Evolutionary conservation across 352 stramenopile species (phyloP).

Genomic region (Phytophthora crassamura): DNA sequence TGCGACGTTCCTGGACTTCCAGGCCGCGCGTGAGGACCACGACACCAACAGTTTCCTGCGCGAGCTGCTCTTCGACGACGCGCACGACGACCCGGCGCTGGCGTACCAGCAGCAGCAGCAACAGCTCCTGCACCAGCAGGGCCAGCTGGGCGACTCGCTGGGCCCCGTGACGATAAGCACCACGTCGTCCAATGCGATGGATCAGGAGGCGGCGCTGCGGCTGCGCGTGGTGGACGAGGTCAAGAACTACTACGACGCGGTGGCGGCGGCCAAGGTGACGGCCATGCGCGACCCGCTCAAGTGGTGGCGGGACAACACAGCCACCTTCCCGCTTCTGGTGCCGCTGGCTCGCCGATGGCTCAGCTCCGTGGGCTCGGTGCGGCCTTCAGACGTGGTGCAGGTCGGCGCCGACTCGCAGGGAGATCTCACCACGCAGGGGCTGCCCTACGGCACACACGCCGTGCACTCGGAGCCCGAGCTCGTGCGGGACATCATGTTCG

Average conservation of each 20-base stretch:
- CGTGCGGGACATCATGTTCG: constrained; percentile 54
- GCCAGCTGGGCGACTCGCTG: constrained; percentile 25
- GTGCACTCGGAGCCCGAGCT: constrained; percentile 56
- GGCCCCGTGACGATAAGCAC: constrained; percentile 9
- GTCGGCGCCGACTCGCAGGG: constrained; percentile 20
- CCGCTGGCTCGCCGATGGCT: constrained; percentile 59
- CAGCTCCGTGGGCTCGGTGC: constrained; percentile 48
- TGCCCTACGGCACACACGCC: constrained; percentile 24
- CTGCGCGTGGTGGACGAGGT: constrained; percentile 44
- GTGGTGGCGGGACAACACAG: constrained; percentile 53
- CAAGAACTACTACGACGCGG: constrained; percentile 49
- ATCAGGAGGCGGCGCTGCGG: constrained; percentile 46
- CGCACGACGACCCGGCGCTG: constrained; percentile 42
- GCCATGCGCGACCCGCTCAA: constrained; percentile 51
- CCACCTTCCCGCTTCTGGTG: constrained; percentile 43
- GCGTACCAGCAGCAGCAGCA: constrained; percentile 45
- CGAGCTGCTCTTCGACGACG: constrained; percentile 56
- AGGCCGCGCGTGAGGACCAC: constrained; percentile 48
- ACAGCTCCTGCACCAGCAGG: constrained; percentile 35
- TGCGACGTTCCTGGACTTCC: constrained; percentile 47
- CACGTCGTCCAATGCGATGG: constrained; percentile 22
- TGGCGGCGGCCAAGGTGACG: constrained; percentile 39
- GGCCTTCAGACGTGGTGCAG: constrained; percentile 35
- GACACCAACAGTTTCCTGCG: constrained; percentile 57
- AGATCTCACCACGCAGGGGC: constrained; percentile 14